Evolutionary conservation across 192 early-diverging fungal genomes (phyloP), one percentile per base, ranked within the genome.

Genomic region (Cetraspora pellucida): DNA sequence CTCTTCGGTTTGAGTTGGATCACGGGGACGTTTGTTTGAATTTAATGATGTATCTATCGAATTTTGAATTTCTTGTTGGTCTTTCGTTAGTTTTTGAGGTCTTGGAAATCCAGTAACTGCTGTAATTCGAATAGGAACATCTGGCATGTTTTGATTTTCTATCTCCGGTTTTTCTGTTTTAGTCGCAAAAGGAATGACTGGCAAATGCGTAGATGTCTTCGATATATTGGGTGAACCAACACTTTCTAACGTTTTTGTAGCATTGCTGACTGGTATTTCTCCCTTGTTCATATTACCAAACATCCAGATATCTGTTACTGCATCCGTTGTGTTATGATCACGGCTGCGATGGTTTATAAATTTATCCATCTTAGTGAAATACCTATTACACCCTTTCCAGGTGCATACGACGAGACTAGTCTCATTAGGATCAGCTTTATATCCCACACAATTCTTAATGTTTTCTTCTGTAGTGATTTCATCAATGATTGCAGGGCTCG

Each of bases 271-370:
- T 30, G 45, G 25, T 54, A 25, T 52, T 17, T 17, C 16, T 31
- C 27, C 45, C 45, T 63, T 75, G n/a, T 75, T 75, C 58, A 75
- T 75, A 75, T 75, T 75, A 23, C 74, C 74, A 50, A 75, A 75
- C 46, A 75, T 50, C 74, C 74, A 75, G 49, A 75, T 75, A 50
- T 75, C 58, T 28, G 43, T 75, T 58, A 25, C 45, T 17, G 64
- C 21, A 19, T 75, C 74, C 55, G 74, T 59, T 49, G 74, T 75
- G 19, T 63, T 47, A 75, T 75, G 74, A 49, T 75, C 74, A 43
- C 60, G 37, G 28, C 45, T 75, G 28, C 74, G 74, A 75, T 75
- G 74, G 28, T 30, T 16, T 30, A 28, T 49, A 27, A 75, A 75
- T 52, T 75, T 75, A 16, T 75, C 61, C 57, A 60, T 64, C 63